phyloP scores from a whole-genome alignment of 2,329 filamentous ascomycete species.

The Neofusicoccum kwambonambiense region DNA sequence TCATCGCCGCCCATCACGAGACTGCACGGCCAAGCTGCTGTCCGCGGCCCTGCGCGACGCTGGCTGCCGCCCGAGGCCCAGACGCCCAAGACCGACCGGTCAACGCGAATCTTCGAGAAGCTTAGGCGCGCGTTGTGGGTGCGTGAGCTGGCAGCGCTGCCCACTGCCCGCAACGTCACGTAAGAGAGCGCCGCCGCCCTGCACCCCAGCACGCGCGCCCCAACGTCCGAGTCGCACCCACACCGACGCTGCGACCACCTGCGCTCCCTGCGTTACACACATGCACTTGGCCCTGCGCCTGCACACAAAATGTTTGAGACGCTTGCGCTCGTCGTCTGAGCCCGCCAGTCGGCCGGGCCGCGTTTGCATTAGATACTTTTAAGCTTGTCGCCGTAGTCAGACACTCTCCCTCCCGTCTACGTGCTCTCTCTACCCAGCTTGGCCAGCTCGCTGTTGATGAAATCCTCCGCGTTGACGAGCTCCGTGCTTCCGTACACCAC shows the following conservation, averaged over 20 bases:
- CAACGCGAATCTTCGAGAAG: conserved; percentile 16
- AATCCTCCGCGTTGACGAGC: conserved; percentile 62
- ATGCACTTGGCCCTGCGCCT: neutral
- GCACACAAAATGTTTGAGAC: neutral
- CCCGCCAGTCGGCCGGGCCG: neutral
- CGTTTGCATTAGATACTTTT: conserved; percentile 4
- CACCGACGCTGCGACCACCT: neutral
- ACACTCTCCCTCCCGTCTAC: conserved; percentile 21
- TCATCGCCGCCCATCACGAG: conserved; percentile 9
- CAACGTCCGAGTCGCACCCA: conserved; percentile 6
- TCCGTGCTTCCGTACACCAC: conserved; percentile 95
- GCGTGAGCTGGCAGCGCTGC: conserved; percentile 9
- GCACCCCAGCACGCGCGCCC: conserved; percentile 13
- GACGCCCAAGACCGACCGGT: conserved; percentile 6
- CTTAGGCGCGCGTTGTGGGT: conserved; percentile 5
- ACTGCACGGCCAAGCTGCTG: conserved; percentile 4
- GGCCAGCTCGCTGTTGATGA: conserved; percentile 57
- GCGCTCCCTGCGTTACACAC: neutral
- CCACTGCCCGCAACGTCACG: neutral
- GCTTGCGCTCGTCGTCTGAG: neutral
- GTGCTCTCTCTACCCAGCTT: conserved; percentile 57
- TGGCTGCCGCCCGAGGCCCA: neutral
- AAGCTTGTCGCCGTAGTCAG: neutral
- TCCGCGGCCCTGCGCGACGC: neutral
- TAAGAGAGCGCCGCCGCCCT: conserved; percentile 1